Evolutionary conservation across 306 rosid genomes (phyloP).

Genomic region (Herpetospermum pedunculosum): DNA sequence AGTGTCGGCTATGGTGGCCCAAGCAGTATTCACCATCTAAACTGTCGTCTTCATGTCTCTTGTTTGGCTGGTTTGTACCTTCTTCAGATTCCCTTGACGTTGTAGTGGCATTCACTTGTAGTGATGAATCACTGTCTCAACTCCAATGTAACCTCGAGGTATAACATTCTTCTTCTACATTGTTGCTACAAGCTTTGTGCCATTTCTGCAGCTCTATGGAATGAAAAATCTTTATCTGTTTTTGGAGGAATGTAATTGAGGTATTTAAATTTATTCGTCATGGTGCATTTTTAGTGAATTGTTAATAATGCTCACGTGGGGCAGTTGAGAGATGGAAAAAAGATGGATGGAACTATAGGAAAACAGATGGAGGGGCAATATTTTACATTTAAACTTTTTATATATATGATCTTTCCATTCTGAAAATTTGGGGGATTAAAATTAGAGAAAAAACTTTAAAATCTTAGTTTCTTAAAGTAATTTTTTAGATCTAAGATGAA

Average conservation of each 20-base stretch:
- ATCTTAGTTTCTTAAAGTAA: too few relatives aligned
- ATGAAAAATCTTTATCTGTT: background rate
- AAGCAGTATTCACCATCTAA: conserved; percentile 39
- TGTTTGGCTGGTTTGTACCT: conserved; percentile 81
- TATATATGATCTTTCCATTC: too few relatives aligned
- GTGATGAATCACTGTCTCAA: conserved; percentile 28
- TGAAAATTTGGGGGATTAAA: too few relatives aligned
- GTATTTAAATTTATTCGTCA: background rate
- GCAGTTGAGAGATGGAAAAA: background rate
- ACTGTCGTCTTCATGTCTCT: conserved; percentile 30
- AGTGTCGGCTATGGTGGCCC: conserved; percentile 97
- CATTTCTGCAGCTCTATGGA: background rate
- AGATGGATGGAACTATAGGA: background rate
- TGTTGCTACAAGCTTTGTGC: background rate
- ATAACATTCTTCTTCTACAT: conserved; percentile 12
- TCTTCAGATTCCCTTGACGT: conserved; percentile 59
- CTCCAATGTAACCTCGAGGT: conserved; percentile 45
- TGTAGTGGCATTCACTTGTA: conserved; percentile 55
- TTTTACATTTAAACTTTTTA: too few relatives aligned
- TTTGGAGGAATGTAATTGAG: background rate
- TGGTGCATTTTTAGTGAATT: background rate
- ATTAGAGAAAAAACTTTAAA: too few relatives aligned
- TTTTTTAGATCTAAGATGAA: background rate
- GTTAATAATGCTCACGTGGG: background rate
- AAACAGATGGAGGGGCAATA: background rate